A percentile compares a stretch with the other conserved stretches of the same genome.
Evolutionary conservation across 2,329 filamentous ascomycete genomes (phyloP).

Genomic region (Didymella glomerata): DNA sequence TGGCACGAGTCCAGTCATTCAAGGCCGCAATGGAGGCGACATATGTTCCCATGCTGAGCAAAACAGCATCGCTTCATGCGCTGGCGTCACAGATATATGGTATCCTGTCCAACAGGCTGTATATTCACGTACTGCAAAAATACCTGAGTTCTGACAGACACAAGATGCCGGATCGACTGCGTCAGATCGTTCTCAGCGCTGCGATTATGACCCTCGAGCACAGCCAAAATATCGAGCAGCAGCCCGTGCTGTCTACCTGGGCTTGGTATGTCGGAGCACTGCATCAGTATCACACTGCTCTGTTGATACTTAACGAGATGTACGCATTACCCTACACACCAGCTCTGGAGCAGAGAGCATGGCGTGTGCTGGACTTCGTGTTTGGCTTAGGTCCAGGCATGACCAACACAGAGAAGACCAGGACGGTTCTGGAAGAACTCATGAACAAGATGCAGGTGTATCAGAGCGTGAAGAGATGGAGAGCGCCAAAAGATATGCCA

Average conservation of each 20-base stretch:
- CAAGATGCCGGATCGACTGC: conserved; percentile 68
- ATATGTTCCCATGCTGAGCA: conserved; percentile 70
- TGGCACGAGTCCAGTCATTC: conserved; percentile 75
- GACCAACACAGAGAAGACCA: conserved; percentile 65
- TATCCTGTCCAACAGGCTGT: conserved; percentile 68
- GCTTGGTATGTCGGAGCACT: conserved; percentile 75
- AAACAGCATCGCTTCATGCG: conserved; percentile 68
- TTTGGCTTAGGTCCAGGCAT: conserved; percentile 67
- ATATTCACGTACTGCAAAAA: conserved; percentile 73
- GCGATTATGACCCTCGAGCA: conserved; percentile 64
- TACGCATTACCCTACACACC: conserved; percentile 65
- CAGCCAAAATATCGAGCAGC: conserved; percentile 63
- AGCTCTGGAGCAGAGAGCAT: conserved; percentile 70
- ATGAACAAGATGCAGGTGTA: conserved; percentile 68
- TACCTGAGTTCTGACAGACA: conserved; percentile 64
- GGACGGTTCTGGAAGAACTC: conserved; percentile 69
- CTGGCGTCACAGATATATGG: conserved; percentile 71
- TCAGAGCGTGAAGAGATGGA: conserved; percentile 65
- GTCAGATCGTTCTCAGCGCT: conserved; percentile 69
- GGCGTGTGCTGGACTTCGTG: conserved; percentile 75
- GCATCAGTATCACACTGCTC: conserved; percentile 75
- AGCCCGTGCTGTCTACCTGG: conserved; percentile 65
- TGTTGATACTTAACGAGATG: conserved; percentile 73
- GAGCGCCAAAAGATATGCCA: conserved; percentile 60
- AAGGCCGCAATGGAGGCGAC: conserved; percentile 69